Evolutionary conservation across 2,329 filamentous ascomycete species (phyloP), one percentile per base, ranked within the genome.

Genomic region (Fusarium beomiforme): DNA sequence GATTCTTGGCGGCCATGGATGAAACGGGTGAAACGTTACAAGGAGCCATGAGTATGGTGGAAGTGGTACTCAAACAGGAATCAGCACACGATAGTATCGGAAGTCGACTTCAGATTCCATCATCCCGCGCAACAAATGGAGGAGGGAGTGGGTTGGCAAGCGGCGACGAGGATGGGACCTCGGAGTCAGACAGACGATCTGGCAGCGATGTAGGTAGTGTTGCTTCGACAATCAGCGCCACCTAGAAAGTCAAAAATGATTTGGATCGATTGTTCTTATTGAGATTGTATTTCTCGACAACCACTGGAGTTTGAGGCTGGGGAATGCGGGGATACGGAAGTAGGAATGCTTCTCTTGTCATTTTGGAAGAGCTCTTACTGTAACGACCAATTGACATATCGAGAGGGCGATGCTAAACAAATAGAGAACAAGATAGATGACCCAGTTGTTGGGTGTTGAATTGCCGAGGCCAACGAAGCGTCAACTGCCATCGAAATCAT

Each of bases 1-100:
- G 95, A n/a, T 99, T 99, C 81, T 83, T 99, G 61, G 94, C 97
- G 49, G 95, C 95, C 8, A 90, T 99, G 76, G 96, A 99, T 78
- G 91, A 93, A 72, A 92, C 90, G 17, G 96, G 96, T 0, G 90
- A 91, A 72, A 95, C 93, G 46, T 85, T 99, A 51, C 85, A 89
- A 58, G 89, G 91, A 74, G 92, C 92, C 4, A 86, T 97, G 80
- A 87, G 89, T 72, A 84, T 89, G 80, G 87, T 90, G 10, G 86
- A 88, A 50, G 79, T 82, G 39, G 64, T 65, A 12, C 54, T 77
- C 24, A 81, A 78, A 56, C 79, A 80, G 49, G 79, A 80, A 33
- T 61, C 69, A 11, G 55, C 64, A 14, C 67, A 68, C 9, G 77
- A 79, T 21, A 67, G 72, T 17, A 72, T 78, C 34, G 77, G 74